Base-by-base conservation (phyloP, 2,329 filamentous ascomycete genomes). In the Aspergillus brunneoviolaceus region DNA sequence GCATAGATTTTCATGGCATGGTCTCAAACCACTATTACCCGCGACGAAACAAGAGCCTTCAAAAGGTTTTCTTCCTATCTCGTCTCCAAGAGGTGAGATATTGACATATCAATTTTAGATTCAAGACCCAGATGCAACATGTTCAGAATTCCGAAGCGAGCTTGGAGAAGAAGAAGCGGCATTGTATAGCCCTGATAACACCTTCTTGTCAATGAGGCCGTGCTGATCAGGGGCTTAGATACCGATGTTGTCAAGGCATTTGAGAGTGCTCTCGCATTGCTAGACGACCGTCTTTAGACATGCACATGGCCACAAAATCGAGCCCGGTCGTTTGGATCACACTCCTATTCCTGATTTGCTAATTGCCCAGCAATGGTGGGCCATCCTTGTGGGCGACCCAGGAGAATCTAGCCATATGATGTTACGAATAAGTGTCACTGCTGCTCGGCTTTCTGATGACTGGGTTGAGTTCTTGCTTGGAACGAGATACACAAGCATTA, bases 1-100 rank as follows among this genome's bases (percentile, higher is more conserved):
- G n/a, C 21, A 47, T 53, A 96, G 91, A 90, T 89, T 72, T 96
- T 96, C 74, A 83, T 84, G 60, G 79, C 87, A 39, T 97, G 93
- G 92, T 89, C 90, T 25, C 82, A 88, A 21, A 86, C 89, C 12
- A 89, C 89, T 1, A 84, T 87, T 33, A 78, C 81, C 11, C 87
- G 91, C 62, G 93, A 96, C 73, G 87, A 90, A 58, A 87, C 89
- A 60, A 85, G 93, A 58, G 89, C 90, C 25, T 82, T 86, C 63
- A 94, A 94, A 75, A 87, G 92, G 89, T 89, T 74, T 58, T 76
- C 39, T 45, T 19, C 61, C 42, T 57, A 21, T 4, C 21, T n/a
- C 21, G 25, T 10, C 27, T 52, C 7, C 16, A 29, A 29, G 27
- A 9, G 27, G 27, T 16, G 29, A 33, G 10, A 39, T 3, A 31